Evolutionary conservation across 495 filamentous ascomycete genomes (phyloP).

Genomic region (Baudoinia panamericana): DNA sequence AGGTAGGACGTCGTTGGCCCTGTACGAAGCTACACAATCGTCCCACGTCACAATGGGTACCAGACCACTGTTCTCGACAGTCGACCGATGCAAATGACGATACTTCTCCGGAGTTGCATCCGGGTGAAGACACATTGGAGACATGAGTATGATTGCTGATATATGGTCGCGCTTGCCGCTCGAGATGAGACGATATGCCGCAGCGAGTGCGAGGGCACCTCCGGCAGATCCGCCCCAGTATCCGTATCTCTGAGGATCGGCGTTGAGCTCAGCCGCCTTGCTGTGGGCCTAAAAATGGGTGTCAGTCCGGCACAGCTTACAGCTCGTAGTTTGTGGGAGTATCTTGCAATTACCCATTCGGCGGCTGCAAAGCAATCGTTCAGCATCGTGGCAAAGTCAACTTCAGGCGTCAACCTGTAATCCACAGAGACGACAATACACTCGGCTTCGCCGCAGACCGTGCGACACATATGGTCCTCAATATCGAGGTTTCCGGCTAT

Average conservation of each 20-base stretch:
- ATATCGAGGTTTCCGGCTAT: constrained; percentile 6
- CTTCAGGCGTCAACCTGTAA: background rate
- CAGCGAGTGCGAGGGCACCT: background rate
- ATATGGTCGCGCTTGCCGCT: background rate
- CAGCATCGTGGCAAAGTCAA: background rate
- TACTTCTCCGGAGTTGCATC: constrained; percentile 3
- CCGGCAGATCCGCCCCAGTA: constrained; percentile 1
- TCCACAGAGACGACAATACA: constrained; percentile 1
- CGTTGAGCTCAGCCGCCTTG: background rate
- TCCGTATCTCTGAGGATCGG: too few relatives aligned
- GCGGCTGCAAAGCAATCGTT: background rate
- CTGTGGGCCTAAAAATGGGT: background rate
- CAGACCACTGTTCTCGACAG: background rate
- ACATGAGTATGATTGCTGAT: constrained; percentile 1
- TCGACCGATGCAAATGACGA: constrained; percentile 1
- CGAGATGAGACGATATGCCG: constrained; percentile 1
- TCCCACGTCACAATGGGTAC: constrained; percentile 2
- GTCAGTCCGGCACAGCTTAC: too few relatives aligned
- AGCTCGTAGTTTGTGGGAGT: too few relatives aligned
- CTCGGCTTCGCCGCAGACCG: background rate
- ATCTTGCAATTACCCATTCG: background rate
- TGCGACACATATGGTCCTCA: constrained; percentile 7
- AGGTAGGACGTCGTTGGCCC: background rate
- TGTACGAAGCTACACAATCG: background rate
- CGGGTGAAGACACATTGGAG: constrained; percentile 1